Base-by-base conservation (phyloP, 441 rosid species). In the Eutrema salsugineum region DNA sequence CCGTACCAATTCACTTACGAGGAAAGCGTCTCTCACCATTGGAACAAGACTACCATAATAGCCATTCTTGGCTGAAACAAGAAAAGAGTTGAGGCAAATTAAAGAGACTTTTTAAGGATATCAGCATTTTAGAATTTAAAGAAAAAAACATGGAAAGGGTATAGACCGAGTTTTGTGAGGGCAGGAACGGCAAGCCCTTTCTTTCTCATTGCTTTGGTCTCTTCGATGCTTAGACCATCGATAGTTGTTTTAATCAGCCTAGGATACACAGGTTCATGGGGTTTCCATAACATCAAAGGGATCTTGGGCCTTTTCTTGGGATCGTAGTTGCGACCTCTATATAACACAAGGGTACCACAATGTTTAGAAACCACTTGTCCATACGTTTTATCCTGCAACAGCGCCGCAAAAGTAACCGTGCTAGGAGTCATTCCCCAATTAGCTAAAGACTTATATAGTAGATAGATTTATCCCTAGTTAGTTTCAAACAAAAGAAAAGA, bases 221-320 rank as follows among this genome's bases (percentile, higher is more conserved):
- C 98, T 54, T 83, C 88, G 0, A 92, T 89, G 80, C 84, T 90
- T 30, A 89, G 77, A 64, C 97, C 96, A 46, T 87, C 93, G 5
- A 89, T 84, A 0, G 97, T 90, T 53, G 98, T 92, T 74, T 87
- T 92, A 69, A 94, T 89, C 73, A 94, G 61, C 83, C 81, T 84
- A 47, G 97, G 97, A 73, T 92, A 90, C 38, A 90, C 79, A 0
- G 94, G 99, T 73, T 92, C 97, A 50, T 90, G 96, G 80, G 96
- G 99, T 77, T 78, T 90, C 98, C 99, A 91, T 83, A 94, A 70
- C 97, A 91, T 88, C 63, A 94, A 66, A 11, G 98, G 98, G 70
- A 94, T 78, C 51, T 76, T 79, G 54, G 94, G 97, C 75, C 94
- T 86, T 81, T 84, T 88, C 87, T 78, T 89, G 55, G 82, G 83